Evolutionary conservation across 305 asterid species (phyloP).

Genomic region (Stenogyne calaminthoides): DNA sequence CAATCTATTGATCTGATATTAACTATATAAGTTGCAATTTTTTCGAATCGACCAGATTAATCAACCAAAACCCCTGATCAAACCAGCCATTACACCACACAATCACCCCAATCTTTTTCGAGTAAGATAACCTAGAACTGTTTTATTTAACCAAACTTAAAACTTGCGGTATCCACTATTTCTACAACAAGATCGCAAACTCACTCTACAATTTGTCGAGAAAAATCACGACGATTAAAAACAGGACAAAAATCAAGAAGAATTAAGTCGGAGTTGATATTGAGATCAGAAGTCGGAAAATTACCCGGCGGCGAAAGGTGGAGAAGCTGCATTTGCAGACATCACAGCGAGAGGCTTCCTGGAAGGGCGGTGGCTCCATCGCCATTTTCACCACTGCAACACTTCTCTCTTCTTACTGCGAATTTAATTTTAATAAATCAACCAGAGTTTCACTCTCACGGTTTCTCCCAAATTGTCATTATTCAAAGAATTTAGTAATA

Average conservation of each 20-base stretch:
- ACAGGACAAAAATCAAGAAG: slow-evolving; percentile 1
- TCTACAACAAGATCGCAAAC: slow-evolving; percentile 10
- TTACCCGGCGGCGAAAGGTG: slow-evolving; percentile 94
- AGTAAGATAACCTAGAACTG: slow-evolving; percentile 4
- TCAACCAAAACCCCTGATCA: slow-evolving; percentile 22
- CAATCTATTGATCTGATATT: slow-evolving; percentile 14
- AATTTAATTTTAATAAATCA: slow-evolving; percentile 17
- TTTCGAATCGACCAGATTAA: background rate
- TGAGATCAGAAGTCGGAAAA: slow-evolving; percentile 21
- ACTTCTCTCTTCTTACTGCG: slow-evolving; percentile 12
- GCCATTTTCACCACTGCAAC: slow-evolving; percentile 41
- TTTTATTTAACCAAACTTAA: background rate
- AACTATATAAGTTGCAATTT: slow-evolving; percentile 11
- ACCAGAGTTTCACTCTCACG: background rate
- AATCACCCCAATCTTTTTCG: slow-evolving; percentile 22
- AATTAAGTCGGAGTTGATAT: slow-evolving; percentile 19
- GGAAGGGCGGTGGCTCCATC: slow-evolving; percentile 81
- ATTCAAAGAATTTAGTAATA: background rate
- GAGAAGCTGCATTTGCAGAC: slow-evolving; percentile 94
- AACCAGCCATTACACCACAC: slow-evolving; percentile 22
- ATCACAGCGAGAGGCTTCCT: slow-evolving; percentile 88
- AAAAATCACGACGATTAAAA: background rate
- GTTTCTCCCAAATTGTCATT: slow-evolving; percentile 1
- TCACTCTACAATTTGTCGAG: slow-evolving; percentile 1
- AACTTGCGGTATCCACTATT: background rate